Percentiles rank a stretch among this genome's conserved stretches.
phyloP scores from a whole-genome alignment of 1,284 basidiomycete genomes.

The Sporisorium scitamineum region DNA sequence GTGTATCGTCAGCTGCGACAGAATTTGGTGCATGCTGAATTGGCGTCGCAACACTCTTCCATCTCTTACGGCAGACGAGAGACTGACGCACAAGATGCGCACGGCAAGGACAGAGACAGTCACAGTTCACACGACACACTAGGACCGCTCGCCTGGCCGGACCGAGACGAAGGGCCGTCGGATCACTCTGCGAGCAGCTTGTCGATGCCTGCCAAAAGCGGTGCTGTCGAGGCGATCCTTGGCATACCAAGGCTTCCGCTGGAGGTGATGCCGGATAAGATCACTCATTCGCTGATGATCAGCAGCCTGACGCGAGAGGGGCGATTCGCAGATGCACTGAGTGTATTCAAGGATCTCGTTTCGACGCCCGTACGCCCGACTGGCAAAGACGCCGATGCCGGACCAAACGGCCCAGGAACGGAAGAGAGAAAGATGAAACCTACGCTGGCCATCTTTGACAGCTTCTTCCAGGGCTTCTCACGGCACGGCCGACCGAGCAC shows the following conservation, averaged over 20 bases:
- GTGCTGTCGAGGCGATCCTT: conserved; percentile 10
- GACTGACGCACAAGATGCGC: neutral
- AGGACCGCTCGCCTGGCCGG: conserved; percentile 24
- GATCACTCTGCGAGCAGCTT: neutral
- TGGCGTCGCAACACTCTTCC: conserved; percentile 11
- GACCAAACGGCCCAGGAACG: neutral
- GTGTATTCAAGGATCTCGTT: conserved; percentile 43
- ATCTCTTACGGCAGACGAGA: conserved; percentile 16
- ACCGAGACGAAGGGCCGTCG: conserved; percentile 1
- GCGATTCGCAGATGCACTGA: conserved; percentile 39
- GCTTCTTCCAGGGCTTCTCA: conserved; percentile 46
- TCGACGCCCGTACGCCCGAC: conserved; percentile 23
- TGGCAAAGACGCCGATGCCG: neutral
- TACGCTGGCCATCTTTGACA: conserved; percentile 33
- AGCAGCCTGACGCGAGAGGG: conserved; percentile 29
- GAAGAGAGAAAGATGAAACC: conserved; percentile 28
- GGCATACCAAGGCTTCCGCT: conserved; percentile 16
- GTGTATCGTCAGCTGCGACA: conserved; percentile 43
- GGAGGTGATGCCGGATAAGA: conserved; percentile 25
- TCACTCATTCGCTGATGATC: conserved; percentile 42
- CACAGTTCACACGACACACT: neutral
- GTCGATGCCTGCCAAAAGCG: neutral
- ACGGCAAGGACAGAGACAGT: neutral
- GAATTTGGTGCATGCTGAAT: conserved; percentile 32
- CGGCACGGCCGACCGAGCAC: conserved; percentile 19